Evolutionary conservation across 305 asterid species (phyloP), one percentile per base, ranked within the genome.

Genomic region (Euphrasia arctica): DNA sequence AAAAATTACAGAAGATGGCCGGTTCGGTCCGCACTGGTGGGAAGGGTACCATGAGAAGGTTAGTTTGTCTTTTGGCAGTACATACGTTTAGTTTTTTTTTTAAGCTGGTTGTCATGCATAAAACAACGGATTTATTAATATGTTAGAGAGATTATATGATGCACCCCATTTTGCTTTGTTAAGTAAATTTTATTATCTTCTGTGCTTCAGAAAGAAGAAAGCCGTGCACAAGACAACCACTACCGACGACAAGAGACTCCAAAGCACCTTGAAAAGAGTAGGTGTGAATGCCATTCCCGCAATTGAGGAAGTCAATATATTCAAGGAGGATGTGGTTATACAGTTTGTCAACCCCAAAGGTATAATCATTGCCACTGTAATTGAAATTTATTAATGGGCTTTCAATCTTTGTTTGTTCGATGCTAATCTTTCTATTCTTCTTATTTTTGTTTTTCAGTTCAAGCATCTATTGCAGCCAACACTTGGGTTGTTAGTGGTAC

Each of bases 401-500:
- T 36, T 18, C n/a, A 32, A 8, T 11, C 4, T 10, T 4, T 34
- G 9, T 14, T 49, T 39, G n/a, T 60, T 70, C 13, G 3, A 39
- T 1, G 59, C 49, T 69, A 43, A 62, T 32, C 6, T 62, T 25
- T 52, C 0, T 43, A 1, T 34, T 65, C 27, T 31, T 4, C 63
- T 36, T 60, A 25, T 51, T n/a, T 60, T 68, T 42, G 48, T 14
- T 4, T 63, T 25, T 66, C 55, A 85, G 95, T 87, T 75, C 95
- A 87, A 81, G 95, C 95, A 27, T 87, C 95, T 18, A 78, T 87
- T 31, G 88, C 95, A 58, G 95, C 95, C 76, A 87, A 87, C 83
- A 87, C 95, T 34, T 87, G 95, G 95, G 95, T 87, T 67, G 92
- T 85, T 60, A 85, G 95, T 69, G 92, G 95, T 45, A 73, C 93